Percentiles rank a stretch among this genome's conserved stretches.
Evolutionary conservation across 176 grass and related monocot species (phyloP).

Genomic region (Triticum dicoccoides): DNA sequence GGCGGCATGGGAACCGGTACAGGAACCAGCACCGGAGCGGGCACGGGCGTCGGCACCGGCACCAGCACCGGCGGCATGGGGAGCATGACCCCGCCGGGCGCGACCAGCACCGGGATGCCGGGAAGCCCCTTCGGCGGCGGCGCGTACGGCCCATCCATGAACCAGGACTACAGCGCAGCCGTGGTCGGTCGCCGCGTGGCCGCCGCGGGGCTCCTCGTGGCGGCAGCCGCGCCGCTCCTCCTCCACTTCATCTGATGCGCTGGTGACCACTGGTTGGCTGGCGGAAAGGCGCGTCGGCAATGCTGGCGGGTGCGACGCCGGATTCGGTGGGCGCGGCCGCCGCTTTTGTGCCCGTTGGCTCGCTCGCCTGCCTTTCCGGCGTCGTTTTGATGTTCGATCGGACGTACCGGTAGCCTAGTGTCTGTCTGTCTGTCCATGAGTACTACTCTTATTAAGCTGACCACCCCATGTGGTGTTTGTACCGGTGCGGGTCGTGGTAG

Average conservation of each 20-base stretch:
- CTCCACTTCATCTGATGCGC: background rate
- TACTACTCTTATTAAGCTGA: background rate
- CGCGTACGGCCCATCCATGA: conserved; percentile 42
- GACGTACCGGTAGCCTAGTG: background rate
- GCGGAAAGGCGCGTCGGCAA: background rate
- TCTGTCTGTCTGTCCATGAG: background rate
- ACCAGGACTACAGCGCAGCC: conserved; percentile 29
- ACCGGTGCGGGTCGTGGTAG: background rate
- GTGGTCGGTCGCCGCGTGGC: background rate
- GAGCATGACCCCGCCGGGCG: background rate
- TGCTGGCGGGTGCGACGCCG: background rate
- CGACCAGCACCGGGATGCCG: background rate
- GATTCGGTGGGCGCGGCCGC: background rate
- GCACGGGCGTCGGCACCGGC: conserved; percentile 1
- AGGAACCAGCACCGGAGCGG: background rate
- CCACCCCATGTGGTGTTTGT: background rate
- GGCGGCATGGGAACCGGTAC: conserved; percentile 8
- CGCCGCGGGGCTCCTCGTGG: background rate
- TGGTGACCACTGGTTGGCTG: background rate
- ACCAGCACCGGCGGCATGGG: conserved; percentile 1
- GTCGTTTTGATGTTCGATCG: background rate
- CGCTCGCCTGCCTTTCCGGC: background rate
- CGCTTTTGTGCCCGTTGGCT: background rate
- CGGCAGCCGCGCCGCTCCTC: background rate
- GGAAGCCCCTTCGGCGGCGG: conserved; percentile 37